phyloP scores from a whole-genome alignment of 805 yeast species.

The Cyberlindnera japonica region DNA sequence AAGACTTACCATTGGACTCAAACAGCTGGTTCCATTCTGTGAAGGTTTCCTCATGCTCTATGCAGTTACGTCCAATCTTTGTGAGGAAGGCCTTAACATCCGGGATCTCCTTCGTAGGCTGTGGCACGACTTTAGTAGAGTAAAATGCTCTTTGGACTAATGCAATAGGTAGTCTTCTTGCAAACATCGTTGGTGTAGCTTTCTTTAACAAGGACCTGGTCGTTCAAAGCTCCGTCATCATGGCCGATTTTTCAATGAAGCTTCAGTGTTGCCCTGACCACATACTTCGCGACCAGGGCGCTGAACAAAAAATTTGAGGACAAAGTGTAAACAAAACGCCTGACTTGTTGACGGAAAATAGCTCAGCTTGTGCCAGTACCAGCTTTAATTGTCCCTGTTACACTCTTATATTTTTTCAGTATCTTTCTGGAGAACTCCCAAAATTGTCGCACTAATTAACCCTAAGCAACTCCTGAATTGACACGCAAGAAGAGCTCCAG shows the following conservation, averaged over 20 bases:
- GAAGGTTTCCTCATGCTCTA: slow-evolving; percentile 64
- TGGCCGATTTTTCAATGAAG: slow-evolving; percentile 5
- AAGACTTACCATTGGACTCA: slow-evolving; percentile 43
- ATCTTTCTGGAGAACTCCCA: too few species aligned
- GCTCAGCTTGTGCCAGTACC: not conserved
- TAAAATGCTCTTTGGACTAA: slow-evolving; percentile 12
- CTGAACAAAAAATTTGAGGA: slow-evolving; percentile 5
- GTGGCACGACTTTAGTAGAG: slow-evolving; percentile 31
- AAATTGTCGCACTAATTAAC: too few species aligned
- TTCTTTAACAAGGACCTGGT: too few species aligned
- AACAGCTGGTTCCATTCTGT: slow-evolving; percentile 71
- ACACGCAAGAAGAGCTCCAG: too few species aligned
- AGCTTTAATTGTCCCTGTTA: not conserved
- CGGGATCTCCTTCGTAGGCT: slow-evolving; percentile 52
- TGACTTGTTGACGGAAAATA: not conserved
- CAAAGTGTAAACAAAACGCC: slow-evolving; percentile 7
- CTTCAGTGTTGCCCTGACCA: not conserved
- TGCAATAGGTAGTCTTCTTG: slow-evolving; percentile 11
- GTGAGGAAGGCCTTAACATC: slow-evolving; percentile 70
- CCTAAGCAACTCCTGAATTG: too few species aligned
- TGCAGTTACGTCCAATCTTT: slow-evolving; percentile 73
- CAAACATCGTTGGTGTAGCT: slow-evolving; percentile 5
- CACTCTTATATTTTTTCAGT: not conserved
- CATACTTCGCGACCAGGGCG: slow-evolving; percentile 1
- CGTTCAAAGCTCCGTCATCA: too few species aligned